A percentile compares a stretch with the other conserved stretches of the same genome.
Conservation (phyloP, 768 basidiomycete species). For the Boletellus ananiceps region DNA sequence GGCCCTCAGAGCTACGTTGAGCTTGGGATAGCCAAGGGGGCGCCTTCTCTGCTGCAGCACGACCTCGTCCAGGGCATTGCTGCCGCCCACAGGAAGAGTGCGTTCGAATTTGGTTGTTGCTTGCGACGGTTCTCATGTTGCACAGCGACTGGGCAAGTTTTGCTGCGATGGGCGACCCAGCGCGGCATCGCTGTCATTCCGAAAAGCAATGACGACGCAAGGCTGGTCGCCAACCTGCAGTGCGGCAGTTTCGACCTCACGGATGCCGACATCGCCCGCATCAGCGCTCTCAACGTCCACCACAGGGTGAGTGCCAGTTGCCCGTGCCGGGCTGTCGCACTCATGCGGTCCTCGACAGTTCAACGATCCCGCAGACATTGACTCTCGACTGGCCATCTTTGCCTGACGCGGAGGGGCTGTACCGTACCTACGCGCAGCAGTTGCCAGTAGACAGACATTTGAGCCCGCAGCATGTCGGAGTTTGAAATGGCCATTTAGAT, state of each 20-base stretch:
- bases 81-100: conserved; percentile 50
- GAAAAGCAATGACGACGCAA: conserved; percentile 50
- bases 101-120: neutral
- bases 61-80: conserved; percentile 43
- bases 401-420: conserved; percentile 38
- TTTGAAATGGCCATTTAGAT: conserved; percentile 34
- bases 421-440: no score
- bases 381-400: conserved; percentile 64
- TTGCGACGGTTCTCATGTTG: conserved; percentile 1
- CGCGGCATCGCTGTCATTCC: conserved; percentile 72
- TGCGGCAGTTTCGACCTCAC: conserved; percentile 47
- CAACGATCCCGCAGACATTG: conserved; percentile 68
- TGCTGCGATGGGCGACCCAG: conserved; percentile 78
- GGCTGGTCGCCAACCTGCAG: conserved; percentile 44
- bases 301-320: conserved; percentile 46
- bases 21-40: conserved; percentile 53
- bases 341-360: conserved; percentile 37
- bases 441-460: no score
- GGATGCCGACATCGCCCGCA: conserved; percentile 50
- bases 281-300: conserved; percentile 58
- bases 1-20: conserved; percentile 59
- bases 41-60: conserved; percentile 51
- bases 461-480: conserved; percentile 39
- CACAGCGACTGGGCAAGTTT: conserved; percentile 52
- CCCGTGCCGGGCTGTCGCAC: neutral